A percentile compares a stretch with the other conserved stretches of the same genome.
Evolutionary conservation across 345 rosid species (phyloP).

Genomic region (Lepidium aucheri): DNA sequence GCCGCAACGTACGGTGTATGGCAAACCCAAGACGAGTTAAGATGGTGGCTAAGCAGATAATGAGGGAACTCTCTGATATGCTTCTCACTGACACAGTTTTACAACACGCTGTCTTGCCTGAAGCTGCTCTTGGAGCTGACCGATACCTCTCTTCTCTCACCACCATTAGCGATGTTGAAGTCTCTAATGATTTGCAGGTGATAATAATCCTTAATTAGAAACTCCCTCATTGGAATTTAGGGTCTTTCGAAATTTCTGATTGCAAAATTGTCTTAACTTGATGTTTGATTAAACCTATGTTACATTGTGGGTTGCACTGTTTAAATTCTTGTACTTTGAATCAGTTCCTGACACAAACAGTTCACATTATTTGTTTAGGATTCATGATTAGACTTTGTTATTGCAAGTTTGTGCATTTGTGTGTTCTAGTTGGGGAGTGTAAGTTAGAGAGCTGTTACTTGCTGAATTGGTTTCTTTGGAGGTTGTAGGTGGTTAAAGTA

Average conservation of each 20-base stretch:
- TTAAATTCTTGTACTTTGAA: not conserved
- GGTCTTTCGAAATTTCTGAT: not conserved
- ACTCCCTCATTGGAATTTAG: not conserved
- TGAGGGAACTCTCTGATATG: conserved; percentile 89
- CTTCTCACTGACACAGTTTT: conserved; percentile 72
- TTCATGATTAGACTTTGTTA: not conserved
- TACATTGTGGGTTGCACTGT: not conserved
- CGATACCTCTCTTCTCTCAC: conserved; percentile 80
- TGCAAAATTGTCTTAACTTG: not conserved
- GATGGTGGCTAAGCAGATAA: conserved; percentile 86
- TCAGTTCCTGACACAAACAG: not conserved
- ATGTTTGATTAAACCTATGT: not conserved
- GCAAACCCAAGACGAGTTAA: conserved; percentile 84
- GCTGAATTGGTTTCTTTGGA: not conserved
- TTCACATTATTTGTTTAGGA: not conserved
- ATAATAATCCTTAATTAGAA: not conserved
- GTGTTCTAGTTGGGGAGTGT: not conserved
- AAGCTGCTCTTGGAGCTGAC: conserved; percentile 83
- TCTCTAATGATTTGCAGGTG: conserved; percentile 81
- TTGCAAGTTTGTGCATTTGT: not conserved
- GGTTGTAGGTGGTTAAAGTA: conserved; percentile 75
- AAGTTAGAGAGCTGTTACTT: not conserved
- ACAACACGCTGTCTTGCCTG: conserved; percentile 78
- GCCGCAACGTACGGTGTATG: conserved; percentile 55
- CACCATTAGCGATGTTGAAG: conserved; percentile 77